A percentile compares a stretch with the other conserved stretches of the same genome.
Conservation (phyloP, 495 filamentous ascomycete species). For the Cercophora newfieldiana region DNA sequence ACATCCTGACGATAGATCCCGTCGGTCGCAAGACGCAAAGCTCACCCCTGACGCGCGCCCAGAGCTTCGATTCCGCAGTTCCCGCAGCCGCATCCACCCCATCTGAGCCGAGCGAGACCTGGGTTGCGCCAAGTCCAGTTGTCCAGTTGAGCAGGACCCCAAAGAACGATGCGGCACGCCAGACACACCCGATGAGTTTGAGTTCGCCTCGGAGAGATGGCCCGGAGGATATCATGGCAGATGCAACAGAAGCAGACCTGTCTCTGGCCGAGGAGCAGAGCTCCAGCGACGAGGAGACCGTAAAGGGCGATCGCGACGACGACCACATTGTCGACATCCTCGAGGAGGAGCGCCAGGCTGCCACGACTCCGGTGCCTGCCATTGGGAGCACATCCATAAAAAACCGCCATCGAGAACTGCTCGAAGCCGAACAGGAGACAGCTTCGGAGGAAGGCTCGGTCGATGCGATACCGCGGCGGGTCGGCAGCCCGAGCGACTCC, state of each 20-base stretch:
- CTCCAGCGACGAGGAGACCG: conserved; percentile 49
- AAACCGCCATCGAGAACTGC: conserved; percentile 49
- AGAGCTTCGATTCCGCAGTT: conserved; percentile 3
- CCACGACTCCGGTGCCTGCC: conserved; percentile 28
- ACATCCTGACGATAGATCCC: background rate
- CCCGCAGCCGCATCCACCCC: background rate
- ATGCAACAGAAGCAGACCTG: conserved; percentile 43
- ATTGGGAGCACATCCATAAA: conserved; percentile 38
- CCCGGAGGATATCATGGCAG: conserved; percentile 41
- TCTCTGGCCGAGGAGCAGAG: conserved; percentile 31
- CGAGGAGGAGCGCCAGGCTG: conserved; percentile 38
- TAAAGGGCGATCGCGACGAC: conserved; percentile 41
- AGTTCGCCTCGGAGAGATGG: conserved; percentile 49
- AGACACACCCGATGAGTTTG: conserved; percentile 49
- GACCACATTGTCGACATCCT: conserved; percentile 43
- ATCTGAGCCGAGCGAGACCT: background rate
- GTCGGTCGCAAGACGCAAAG: background rate
- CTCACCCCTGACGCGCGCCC: background rate
- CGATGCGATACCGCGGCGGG: conserved; percentile 40
- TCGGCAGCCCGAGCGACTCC: conserved; percentile 51
- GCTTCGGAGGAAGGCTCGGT: conserved; percentile 49
- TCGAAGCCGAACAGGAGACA: conserved; percentile 42
- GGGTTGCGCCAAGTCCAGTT: conserved; percentile 1
- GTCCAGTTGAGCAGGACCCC: background rate
- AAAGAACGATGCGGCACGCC: conserved; percentile 38